Base-by-base conservation (phyloP, 495 filamentous ascomycete species). In the Xylaria intraflava region DNA sequence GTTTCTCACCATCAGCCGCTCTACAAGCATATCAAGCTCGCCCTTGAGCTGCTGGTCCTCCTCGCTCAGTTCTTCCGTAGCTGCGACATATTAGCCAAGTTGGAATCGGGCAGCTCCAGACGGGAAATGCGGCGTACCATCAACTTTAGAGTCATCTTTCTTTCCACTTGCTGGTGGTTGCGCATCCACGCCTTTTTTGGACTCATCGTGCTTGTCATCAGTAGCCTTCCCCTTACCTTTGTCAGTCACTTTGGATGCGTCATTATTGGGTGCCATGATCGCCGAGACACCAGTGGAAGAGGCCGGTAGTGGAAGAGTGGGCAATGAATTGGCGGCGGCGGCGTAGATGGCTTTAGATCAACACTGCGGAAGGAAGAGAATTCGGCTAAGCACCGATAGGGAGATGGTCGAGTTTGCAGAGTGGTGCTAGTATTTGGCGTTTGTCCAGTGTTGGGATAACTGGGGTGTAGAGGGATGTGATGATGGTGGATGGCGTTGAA, bases 1-100 rank as follows among this genome's bases (percentile, higher is more conserved):
- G 22, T 19, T 42, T 59, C 78, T 51, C 78, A 96, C 91, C 73
- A 86, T 88, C 79, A 99, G 76, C 65, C 94, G 81, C 70, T 97
- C 91, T 11, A 96, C 92, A 27, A 97, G 79, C 94, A 96, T 96
- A 64, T 99, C 93, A 49, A 99, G 88, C 74, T 97, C 94, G 66
- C 80, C 89, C 76, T 97, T 99, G 62, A 99, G 82, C 73, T 95
- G 88, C 69, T 96, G 91, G 61, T 99, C 93, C 70, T 99, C 93
- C 62, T 97, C 93, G 67, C 82, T 97, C 57, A 99, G 84, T 70
- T 99, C 93, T 70, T 96, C 88, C 76, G 67, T 65, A 57, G 72
- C 72, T 72, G 56, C 51, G 60, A 51, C 22, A 30, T 39, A 27
- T 46, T 42, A 60, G 68, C 72, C 50, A 65, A 11, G 62, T 56